Conservation (phyloP, 176 grass and related monocot genomes). For the Oryza australiensis region DNA sequence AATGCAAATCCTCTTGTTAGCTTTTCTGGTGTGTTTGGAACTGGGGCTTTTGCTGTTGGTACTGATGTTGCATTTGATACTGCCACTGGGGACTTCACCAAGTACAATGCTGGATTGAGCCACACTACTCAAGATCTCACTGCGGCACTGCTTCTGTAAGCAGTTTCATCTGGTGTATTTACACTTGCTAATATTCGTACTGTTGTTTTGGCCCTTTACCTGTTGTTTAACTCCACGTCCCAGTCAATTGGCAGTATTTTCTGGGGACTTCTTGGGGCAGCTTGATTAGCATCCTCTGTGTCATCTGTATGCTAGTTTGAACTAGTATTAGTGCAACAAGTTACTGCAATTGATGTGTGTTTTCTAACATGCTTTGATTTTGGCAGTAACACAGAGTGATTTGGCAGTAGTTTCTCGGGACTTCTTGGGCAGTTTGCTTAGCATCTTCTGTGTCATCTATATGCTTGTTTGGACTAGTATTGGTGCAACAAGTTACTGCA, state of each 20-base stretch:
- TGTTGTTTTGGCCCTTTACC: not conserved
- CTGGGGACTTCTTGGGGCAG: not conserved
- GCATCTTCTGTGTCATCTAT: not conserved
- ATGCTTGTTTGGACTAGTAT: not conserved
- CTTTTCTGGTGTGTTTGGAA: constrained; percentile 66
- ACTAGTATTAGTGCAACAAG: not conserved
- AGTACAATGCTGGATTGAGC: constrained; percentile 75
- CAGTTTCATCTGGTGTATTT: constrained; percentile 9
- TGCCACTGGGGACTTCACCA: constrained; percentile 59
- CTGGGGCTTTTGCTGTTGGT: constrained; percentile 56
- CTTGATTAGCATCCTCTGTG: not conserved
- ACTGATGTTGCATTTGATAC: constrained; percentile 73
- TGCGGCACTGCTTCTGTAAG: constrained; percentile 67
- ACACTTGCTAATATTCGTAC: not conserved
- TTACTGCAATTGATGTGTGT: not conserved
- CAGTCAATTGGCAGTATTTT: not conserved
- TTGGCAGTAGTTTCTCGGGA: not conserved
- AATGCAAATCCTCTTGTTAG: constrained; percentile 69
- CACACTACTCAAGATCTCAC: constrained; percentile 46
- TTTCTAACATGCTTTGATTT: not conserved
- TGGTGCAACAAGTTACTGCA: not conserved
- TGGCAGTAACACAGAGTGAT: not conserved
- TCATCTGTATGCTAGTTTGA: not conserved
- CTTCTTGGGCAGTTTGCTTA: not conserved
- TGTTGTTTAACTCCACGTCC: not conserved